Evolutionary conservation across 768 basidiomycete genomes (phyloP), one percentile per base, ranked within the genome.

Genomic region (Hericium rajendrae): DNA sequence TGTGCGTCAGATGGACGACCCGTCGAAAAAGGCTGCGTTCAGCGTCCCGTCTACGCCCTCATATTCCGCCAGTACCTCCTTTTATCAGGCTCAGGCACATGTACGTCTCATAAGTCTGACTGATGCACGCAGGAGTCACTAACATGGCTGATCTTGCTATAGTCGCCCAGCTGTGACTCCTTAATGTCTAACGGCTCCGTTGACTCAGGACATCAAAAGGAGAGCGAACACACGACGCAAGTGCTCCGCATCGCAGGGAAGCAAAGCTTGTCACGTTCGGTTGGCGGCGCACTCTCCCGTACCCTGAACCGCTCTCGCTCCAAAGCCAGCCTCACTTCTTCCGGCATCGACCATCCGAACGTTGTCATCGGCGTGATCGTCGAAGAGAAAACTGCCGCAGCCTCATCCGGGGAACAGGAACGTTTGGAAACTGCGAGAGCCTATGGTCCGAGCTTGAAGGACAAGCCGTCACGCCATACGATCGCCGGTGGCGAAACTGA

Each of bases 61-160:
- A 59, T 38, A 62, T 59, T 37, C 62, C 64, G 50, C 61, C 56
- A 62, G 53, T 51, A 54, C 60, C 15, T 54, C 65, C 20, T 65
- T 71, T 63, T 71, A 71, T 60, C 59, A 65, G 48, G 66, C 64
- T 22, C 65, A 68, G 56, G 55, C 37, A 50, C 53, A 57, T 51
- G 63, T 61, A 51, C 20, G 57, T 38, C 40, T 18, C 5, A 48
- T 40, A 11, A 24, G 55, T 32, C 20, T 32, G 28, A 59, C 24
- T 39, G 26, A 26, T 18, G 46, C 46, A 51, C 46, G 15, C 40
- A 26, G 20, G 24, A 28, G 43, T 43, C 15, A 6, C 59, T 61
- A 59, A 60, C 48, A 41, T 20, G n/a, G 18, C 12, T 28, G 38
- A 16, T 53, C 9, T 53, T 38, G 53, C 12, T 5, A 38, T 51